Evolutionary conservation across 306 rosid species (phyloP).

Genomic region (Inga leiocalycina): DNA sequence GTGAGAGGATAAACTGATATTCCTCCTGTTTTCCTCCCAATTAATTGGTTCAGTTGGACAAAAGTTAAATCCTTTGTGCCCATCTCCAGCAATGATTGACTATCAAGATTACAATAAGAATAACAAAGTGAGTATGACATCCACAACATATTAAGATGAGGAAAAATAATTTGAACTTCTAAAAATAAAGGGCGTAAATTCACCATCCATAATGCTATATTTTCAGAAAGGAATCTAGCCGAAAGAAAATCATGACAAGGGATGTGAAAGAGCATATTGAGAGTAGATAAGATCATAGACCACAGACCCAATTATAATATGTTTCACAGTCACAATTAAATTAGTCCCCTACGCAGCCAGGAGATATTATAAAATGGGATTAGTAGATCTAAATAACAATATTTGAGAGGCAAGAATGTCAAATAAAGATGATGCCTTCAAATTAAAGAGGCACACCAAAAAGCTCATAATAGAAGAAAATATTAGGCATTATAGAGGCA

Average conservation of each 20-base stretch:
- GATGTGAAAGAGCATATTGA: constrained; percentile 5
- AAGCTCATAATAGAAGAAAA: constrained; percentile 17
- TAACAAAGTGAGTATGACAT: constrained; percentile 18
- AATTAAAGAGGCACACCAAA: constrained; percentile 6
- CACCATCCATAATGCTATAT: not conserved
- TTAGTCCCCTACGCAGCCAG: constrained; percentile 1
- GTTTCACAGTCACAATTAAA: constrained; percentile 11
- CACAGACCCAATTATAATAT: constrained; percentile 21
- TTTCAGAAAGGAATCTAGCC: not conserved
- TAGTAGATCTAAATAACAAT: not conserved
- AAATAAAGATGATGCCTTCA: not conserved
- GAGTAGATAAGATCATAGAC: constrained; percentile 2
- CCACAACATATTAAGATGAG: constrained; percentile 6
- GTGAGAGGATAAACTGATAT: constrained; percentile 95
- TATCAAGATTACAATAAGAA: constrained; percentile 46
- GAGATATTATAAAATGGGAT: constrained; percentile 14
- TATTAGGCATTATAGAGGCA: constrained; percentile 19
- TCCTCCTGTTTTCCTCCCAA: constrained; percentile 98
- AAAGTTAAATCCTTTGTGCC: constrained; percentile 94
- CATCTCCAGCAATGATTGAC: constrained; percentile 98
- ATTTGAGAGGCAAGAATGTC: not conserved
- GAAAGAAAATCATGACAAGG: not conserved
- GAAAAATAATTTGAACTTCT: constrained; percentile 25
- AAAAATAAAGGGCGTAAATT: not conserved
- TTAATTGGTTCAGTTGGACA: constrained; percentile 95